Base-by-base conservation (phyloP, 1,284 basidiomycete genomes). In the Malassezia cuniculi region DNA sequence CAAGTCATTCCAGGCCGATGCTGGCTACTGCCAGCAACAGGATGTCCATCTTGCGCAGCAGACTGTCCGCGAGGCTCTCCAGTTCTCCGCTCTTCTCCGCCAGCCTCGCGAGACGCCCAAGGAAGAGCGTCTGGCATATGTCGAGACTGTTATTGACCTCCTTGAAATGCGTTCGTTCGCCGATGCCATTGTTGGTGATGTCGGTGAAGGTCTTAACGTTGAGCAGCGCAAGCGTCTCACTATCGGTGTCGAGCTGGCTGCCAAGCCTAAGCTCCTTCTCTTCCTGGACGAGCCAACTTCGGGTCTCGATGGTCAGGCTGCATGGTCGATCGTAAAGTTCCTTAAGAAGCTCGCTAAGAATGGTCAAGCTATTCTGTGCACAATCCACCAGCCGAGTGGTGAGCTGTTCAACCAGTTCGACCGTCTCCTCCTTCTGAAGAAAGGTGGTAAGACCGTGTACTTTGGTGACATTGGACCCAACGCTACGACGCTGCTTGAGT, bases 241-340 rank as follows among this genome's bases (percentile, higher is more conserved):
- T 33, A 48, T 38, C 31, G 50, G 50, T 17, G 50, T 52, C 10
- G 50, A 51, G 39, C 41, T 49, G 3, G 48, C 50, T 5, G 52
- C 52, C n/a, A 39, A 44, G 19, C 52, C 48, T 1, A 40, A 47
- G 9, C 41, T 52, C 22, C 44, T 54, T 7, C 43, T 54, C 21
- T 86, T 86, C 74, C 71, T 55, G 12, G 52, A 55, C 38, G 52
- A 55, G 34, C 52, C 52, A 25, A 55, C 50, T 6, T 49, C 47
- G 5, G 52, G 52, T 19, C 30, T 55, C 17, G 50, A 55, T 26
- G 45, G 39, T 12, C 47, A 48, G 32, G 40, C 47, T 3, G 52
- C 52, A 4, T 55, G 44, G 41, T 44, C 39, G 20, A 43, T 55
- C 17, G 50, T 55, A 11, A 36, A 47, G 11, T 52, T 55, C 50